phyloP scores from a whole-genome alignment of 139 green algal species.

The Spirogloea muscicola region DNA sequence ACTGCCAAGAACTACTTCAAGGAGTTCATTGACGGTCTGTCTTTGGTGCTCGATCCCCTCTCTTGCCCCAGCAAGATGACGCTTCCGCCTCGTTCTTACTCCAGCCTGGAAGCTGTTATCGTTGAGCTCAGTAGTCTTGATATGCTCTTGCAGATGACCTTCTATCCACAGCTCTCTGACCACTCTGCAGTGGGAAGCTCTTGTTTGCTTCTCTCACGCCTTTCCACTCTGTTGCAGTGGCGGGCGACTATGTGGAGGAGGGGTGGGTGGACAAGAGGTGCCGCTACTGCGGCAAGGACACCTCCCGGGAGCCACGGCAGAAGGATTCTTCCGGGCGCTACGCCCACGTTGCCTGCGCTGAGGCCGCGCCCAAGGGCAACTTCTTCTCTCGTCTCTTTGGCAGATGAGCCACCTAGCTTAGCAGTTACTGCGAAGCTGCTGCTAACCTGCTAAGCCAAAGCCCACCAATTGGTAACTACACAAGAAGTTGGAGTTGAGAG shows the following conservation, averaged over 20 bases:
- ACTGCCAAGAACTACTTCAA: conserved; percentile 20
- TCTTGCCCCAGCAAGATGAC: not conserved
- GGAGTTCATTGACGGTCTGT: conserved; percentile 11
- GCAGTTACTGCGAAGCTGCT: no score
- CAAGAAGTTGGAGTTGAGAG: no score
- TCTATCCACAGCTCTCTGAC: not conserved
- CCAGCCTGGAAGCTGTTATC: not conserved
- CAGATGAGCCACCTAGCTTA: no score
- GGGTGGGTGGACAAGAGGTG: conserved; percentile 25
- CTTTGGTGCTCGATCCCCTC: not conserved
- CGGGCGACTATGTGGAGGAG: conserved; percentile 1
- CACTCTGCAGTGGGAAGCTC: not conserved
- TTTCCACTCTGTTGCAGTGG: conserved; percentile 12
- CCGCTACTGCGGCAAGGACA: conserved; percentile 17
- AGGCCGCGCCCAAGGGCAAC: not conserved
- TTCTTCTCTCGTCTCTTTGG: conserved; percentile 20
- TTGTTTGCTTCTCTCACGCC: not conserved
- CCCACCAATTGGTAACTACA: no score
- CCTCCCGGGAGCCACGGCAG: conserved; percentile 2
- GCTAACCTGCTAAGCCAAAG: no score
- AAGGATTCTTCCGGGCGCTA: conserved; percentile 11
- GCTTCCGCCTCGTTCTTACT: not conserved
- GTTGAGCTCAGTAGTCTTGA: not conserved
- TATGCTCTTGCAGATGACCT: not conserved
- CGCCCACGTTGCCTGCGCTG: not conserved